Conservation (phyloP, 225 moss, liverwort and hornwort species). For the Sphagnum tenellum region DNA sequence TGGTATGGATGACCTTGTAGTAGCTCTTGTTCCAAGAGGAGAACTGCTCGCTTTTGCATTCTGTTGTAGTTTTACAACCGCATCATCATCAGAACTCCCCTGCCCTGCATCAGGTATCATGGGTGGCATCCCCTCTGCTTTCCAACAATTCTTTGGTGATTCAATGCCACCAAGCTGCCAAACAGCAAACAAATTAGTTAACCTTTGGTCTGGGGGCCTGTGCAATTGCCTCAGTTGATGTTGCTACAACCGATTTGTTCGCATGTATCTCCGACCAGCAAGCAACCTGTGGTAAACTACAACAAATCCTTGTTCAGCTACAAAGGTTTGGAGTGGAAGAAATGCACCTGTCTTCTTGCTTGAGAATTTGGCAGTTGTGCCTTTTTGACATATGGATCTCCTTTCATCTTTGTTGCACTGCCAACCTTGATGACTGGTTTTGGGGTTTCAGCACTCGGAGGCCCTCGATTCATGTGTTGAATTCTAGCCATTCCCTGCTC, state of each 20-base stretch:
- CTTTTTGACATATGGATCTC: constrained; percentile 38
- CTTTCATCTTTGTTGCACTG: constrained; percentile 46
- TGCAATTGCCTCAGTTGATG: too few species aligned
- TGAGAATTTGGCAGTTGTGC: constrained; percentile 29
- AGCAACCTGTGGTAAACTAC: too few species aligned
- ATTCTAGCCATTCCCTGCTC: too few species aligned
- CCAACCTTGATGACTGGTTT: constrained; percentile 52
- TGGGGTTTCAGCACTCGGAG: constrained; percentile 56
- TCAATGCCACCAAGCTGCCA: constrained; percentile 16
- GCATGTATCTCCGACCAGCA: too few species aligned
- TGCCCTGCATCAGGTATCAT: constrained; percentile 18
- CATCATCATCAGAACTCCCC: constrained; percentile 34
- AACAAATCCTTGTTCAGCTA: too few species aligned
- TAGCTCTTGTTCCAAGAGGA: constrained; percentile 7
- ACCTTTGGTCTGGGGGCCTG: too few species aligned
- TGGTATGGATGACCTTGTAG: constrained; percentile 45
- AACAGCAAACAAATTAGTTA: too few species aligned
- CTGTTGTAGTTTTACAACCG: constrained; percentile 19
- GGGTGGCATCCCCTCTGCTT: constrained; percentile 21
- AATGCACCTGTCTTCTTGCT: constrained; percentile 42
- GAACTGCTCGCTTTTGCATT: constrained; percentile 19
- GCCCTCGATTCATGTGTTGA: constrained; percentile 15
- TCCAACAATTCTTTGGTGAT: constrained; percentile 13
- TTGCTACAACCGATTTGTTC: too few species aligned
- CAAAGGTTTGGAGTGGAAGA: too few species aligned